Evolutionary conservation across 1,139 yeast species (phyloP), one percentile per base, ranked within the genome.

Genomic region (Hansenula sp.): DNA sequence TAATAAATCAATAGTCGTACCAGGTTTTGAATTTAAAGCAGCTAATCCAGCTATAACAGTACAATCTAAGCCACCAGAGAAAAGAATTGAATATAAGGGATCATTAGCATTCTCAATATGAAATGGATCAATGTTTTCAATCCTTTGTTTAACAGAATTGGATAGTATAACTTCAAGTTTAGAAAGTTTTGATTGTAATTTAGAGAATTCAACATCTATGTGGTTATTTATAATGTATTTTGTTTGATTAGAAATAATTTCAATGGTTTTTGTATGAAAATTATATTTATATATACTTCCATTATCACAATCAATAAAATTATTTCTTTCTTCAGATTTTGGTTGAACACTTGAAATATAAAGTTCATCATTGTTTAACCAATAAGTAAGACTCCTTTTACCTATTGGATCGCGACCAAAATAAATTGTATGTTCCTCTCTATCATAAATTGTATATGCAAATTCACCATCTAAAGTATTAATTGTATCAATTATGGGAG

Each of bases 51-150:
- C 89, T 13, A 92, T 55, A 1, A 92, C 64, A 0, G 97, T 83
- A 58, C 98, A 92, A 55, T 92, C 98, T 10, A 92, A 67, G 0
- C 98, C 99, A 1, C 99, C 98, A 32, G 97, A 88, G 57, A 88
- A 92, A 28, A 92, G 63, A 1, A 92, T 68, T 0, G 87, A 88
- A 21, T 85, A 57, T 1, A 56, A 48, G 1, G 55, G 44, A 13
- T 46, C 44, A 3, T 37, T 33, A 4, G 39, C 37, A 4, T 56
- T 47, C 14, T 60, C 60, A 10, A 60, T 47, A 44, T 68, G 71
- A 6, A 75, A 43, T 1, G 92, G 90, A 43, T 72, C 71, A 9
- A 87, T 83, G 0, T 84, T 71, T 3, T 62, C 57, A 14, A 82
- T 71, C 36, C 96, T 67, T 12, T 67, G 56, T 2, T 50, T 39